phyloP scores from a whole-genome alignment of 2,329 filamentous ascomycete species.

The Bretziella fagacearum region DNA sequence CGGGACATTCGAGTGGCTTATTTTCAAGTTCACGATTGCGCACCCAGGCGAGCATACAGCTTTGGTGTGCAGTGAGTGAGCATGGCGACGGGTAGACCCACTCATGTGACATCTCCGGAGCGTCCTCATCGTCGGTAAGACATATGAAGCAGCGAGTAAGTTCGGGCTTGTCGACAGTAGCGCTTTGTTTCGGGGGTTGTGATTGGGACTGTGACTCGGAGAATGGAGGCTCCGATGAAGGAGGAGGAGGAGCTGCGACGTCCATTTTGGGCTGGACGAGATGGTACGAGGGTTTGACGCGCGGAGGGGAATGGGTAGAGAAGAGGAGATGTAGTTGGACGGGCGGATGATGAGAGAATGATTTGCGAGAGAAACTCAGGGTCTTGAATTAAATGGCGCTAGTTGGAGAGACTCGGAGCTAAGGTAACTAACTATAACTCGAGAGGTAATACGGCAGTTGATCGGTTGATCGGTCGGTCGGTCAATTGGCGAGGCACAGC shows the following conservation, averaged over 20 bases:
- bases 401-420: too few relatives aligned
- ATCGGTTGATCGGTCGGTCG: too few relatives aligned
- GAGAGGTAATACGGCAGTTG: too few relatives aligned
- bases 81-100: constrained; percentile 90
- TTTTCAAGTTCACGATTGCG: constrained; percentile 60
- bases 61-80: constrained; percentile 77
- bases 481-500: too few relatives aligned
- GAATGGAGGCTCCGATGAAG: background rate
- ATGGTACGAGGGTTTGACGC: background rate
- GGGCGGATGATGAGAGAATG: too few relatives aligned
- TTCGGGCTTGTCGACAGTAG: constrained; percentile 4
- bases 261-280: too few relatives aligned
- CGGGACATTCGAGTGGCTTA: constrained; percentile 63
- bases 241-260: too few relatives aligned
- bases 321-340: too few relatives aligned
- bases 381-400: too few relatives aligned
- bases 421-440: too few relatives aligned
- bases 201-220: background rate
- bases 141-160: constrained; percentile 43
- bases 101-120: constrained; percentile 21
- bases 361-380: too few relatives aligned
- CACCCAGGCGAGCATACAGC: constrained; percentile 81
- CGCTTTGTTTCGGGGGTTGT: background rate
- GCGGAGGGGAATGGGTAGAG: too few relatives aligned
- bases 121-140: constrained; percentile 37